Conservation (phyloP, 177 flowering plant species). For the Vitis hybrid region DNA sequence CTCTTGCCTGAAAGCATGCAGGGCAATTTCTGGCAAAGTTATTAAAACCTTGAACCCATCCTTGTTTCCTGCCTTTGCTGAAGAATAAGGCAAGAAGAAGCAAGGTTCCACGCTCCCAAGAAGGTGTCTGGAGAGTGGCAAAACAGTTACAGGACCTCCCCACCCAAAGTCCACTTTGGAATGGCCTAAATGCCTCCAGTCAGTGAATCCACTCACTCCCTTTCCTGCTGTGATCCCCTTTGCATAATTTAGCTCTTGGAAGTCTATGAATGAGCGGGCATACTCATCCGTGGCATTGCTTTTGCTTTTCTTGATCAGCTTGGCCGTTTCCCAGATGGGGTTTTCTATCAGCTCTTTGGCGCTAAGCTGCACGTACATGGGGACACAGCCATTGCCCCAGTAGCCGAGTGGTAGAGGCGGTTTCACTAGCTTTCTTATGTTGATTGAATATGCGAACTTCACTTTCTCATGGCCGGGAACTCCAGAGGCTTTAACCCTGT, state of each 20-base stretch:
- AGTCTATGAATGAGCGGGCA: conserved; percentile 65
- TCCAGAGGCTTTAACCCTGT: conserved; percentile 59
- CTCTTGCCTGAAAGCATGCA: conserved; percentile 50
- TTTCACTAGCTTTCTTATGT: conserved; percentile 50
- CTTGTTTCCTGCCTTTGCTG: conserved; percentile 34
- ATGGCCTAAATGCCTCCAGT: conserved; percentile 83
- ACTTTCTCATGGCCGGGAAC: conserved; percentile 46
- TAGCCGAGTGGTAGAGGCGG: conserved; percentile 65
- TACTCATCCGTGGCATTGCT: conserved; percentile 49
- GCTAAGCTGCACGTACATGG: conserved; percentile 48
- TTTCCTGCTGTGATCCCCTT: conserved; percentile 68
- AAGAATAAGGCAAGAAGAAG: conserved; percentile 70
- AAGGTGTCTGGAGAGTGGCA: conserved; percentile 57
- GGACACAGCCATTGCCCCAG: conserved; percentile 84
- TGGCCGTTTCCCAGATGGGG: conserved; percentile 69
- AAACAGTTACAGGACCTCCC: conserved; percentile 74
- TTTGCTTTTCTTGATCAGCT: conserved; percentile 67
- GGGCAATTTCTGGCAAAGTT: conserved; percentile 40
- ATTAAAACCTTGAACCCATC: conserved; percentile 66
- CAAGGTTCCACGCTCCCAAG: conserved; percentile 73
- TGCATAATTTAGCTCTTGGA: conserved; percentile 50
- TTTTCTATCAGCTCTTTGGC: conserved; percentile 52
- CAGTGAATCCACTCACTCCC: conserved; percentile 74
- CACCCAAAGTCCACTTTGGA: conserved; percentile 77
- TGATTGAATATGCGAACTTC: conserved; percentile 65